Conservation (phyloP, 1,139 yeast species). For the Lodderomyces margitis region DNA sequence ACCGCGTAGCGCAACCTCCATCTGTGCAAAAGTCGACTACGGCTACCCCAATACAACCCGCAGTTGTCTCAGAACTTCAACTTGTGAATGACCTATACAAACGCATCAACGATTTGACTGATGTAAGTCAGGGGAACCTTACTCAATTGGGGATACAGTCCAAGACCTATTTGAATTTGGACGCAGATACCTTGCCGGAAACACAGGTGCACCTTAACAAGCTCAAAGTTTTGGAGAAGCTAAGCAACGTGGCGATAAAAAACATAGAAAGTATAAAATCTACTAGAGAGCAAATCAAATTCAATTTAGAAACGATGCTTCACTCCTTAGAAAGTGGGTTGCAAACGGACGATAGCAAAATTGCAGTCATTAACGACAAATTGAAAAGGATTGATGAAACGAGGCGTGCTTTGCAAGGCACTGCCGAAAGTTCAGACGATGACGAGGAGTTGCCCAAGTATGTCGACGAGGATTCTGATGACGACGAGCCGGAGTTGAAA, state of each 20-base stretch:
- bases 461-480: constrained; percentile 27
- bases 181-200: constrained; percentile 49
- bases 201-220: constrained; percentile 50
- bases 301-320: constrained; percentile 43
- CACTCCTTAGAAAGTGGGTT: constrained; percentile 41
- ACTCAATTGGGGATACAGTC: constrained; percentile 46
- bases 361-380: constrained; percentile 42
- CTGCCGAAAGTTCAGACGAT: constrained; percentile 27
- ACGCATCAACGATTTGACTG: constrained; percentile 30
- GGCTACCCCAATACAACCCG: constrained; percentile 9
- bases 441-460: constrained; percentile 15
- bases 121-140: constrained; percentile 35
- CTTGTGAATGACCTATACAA: constrained; percentile 32
- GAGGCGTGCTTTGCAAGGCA: constrained; percentile 44
- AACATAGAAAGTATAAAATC: constrained; percentile 39
- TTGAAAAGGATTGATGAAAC: constrained; percentile 36
- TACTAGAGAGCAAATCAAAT: constrained; percentile 38
- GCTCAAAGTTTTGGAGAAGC: constrained; percentile 42
- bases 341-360: constrained; percentile 43
- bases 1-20: not conserved
- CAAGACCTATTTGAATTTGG: constrained; percentile 41
- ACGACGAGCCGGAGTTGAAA: constrained; percentile 17
- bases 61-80: constrained; percentile 39
- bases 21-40: constrained; percentile 22
- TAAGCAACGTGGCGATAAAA: constrained; percentile 35